Evolutionary conservation across 2,329 filamentous ascomycete species (phyloP).

Genomic region (Apiospora saccharicola): DNA sequence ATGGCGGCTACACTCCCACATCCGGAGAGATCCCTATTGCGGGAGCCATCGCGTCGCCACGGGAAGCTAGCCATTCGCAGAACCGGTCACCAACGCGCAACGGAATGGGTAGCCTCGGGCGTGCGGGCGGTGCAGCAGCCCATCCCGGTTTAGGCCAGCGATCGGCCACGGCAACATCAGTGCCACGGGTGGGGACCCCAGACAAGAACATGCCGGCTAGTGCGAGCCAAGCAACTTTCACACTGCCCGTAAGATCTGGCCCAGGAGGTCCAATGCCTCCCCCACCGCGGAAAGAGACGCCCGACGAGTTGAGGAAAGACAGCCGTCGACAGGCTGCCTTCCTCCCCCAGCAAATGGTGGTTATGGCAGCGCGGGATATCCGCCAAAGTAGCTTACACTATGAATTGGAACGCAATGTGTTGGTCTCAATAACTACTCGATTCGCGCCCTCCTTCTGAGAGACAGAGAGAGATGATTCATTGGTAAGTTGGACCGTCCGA

Average conservation of each 20-base stretch:
- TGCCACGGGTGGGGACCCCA: slow-evolving; percentile 54
- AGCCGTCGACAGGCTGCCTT: slow-evolving; percentile 62
- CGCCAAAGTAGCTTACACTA: slow-evolving; percentile 37
- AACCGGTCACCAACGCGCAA: slow-evolving; percentile 62
- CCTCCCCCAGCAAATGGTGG: slow-evolving; percentile 53
- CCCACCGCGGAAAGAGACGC: slow-evolving; percentile 64
- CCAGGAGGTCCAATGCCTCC: slow-evolving; percentile 66
- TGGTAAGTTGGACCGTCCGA: background rate
- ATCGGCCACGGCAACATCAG: slow-evolving; percentile 59
- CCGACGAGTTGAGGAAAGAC: slow-evolving; percentile 61
- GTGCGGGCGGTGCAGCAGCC: slow-evolving; percentile 51
- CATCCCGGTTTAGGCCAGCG: slow-evolving; percentile 63
- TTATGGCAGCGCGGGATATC: slow-evolving; percentile 44
- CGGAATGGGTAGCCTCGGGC: slow-evolving; percentile 55
- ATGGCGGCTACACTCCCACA: slow-evolving; percentile 66
- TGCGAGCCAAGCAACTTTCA: slow-evolving; percentile 60
- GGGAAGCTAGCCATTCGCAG: slow-evolving; percentile 51
- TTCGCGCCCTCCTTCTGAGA: background rate
- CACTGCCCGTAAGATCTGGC: slow-evolving; percentile 69
- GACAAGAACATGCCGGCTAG: slow-evolving; percentile 47
- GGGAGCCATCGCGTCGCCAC: slow-evolving; percentile 63
- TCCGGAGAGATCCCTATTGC: slow-evolving; percentile 73
- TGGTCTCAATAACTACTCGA: background rate
- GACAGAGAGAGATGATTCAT: background rate
- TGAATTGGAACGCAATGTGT: background rate